Conservation (phyloP, 495 filamentous ascomycete species). For the Pseudevernia furfuracea region DNA sequence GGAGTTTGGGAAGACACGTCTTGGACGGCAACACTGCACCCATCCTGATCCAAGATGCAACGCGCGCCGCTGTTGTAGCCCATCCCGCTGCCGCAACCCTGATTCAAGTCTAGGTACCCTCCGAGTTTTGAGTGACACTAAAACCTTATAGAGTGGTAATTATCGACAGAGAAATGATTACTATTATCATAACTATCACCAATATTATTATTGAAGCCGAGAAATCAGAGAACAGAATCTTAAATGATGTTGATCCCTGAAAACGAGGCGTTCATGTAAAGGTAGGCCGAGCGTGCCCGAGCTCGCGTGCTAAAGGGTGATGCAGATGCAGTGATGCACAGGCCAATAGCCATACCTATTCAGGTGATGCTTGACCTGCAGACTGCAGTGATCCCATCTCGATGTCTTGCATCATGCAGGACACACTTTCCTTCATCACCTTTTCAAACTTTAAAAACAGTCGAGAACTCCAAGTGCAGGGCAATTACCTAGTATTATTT, state of each 20-base stretch:
- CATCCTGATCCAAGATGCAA: too few relatives aligned
- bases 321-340: not conserved
- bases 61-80: not conserved
- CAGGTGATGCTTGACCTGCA: too few relatives aligned
- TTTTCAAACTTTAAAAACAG: not conserved
- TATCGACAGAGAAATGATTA: too few relatives aligned
- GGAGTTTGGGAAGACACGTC: not conserved
- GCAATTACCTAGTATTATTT: too few relatives aligned
- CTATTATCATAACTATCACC: too few relatives aligned
- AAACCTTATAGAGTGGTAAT: too few relatives aligned
- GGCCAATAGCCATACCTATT: not conserved
- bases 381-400: not conserved
- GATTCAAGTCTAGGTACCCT: not conserved
- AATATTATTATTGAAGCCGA: too few relatives aligned
- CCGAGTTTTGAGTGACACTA: not conserved
- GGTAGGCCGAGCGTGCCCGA: not conserved
- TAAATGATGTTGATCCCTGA: too few relatives aligned
- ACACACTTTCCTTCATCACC: not conserved
- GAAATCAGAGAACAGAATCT: too few relatives aligned
- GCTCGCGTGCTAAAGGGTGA: not conserved
- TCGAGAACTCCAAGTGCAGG: too few relatives aligned
- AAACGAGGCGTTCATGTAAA: too few relatives aligned
- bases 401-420: slow-evolving; percentile 1
- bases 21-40: too few relatives aligned
- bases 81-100: not conserved